These are phyloP conservation scores for Volvox africanus DNA, from an alignment of 139 green algal genomes.

Conservation along the genomic window DNA sequence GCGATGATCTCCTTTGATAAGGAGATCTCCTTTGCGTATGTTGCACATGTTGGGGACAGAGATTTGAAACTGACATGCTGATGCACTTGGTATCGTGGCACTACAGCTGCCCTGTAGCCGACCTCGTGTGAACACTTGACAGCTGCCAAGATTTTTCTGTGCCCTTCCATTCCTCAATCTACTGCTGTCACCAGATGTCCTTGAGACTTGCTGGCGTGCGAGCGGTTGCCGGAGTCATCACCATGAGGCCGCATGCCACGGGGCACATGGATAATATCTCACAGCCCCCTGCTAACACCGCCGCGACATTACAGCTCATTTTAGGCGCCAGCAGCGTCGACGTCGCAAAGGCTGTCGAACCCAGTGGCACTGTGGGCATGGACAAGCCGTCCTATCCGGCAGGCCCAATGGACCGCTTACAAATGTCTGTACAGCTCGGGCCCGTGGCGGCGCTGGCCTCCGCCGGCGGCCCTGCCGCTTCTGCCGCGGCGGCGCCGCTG, in stretches of 20 bases:
- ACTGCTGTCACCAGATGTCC: not conserved
- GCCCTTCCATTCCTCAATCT: not conserved
- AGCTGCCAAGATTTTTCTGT: not conserved
- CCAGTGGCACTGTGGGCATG: not conserved
- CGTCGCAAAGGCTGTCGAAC: not conserved
- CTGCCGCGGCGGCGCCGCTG: not conserved
- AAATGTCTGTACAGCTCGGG: not conserved
- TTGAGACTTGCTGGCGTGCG: not conserved
- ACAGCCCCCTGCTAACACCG: not conserved
- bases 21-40: not conserved
- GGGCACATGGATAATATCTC: not conserved
- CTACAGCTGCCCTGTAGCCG: not conserved
- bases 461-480: not conserved
- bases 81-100: not conserved
- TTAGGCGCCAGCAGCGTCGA: conserved; percentile 2
- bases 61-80: not conserved
- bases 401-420: not conserved
- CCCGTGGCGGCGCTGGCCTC: not conserved
- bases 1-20: not conserved
- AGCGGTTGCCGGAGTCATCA: not conserved
- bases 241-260: not conserved
- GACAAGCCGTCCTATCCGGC: not conserved
- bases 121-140: too few relatives aligned
- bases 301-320: not conserved
- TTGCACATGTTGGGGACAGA: not conserved